Evolutionary conservation across 306 rosid genomes (phyloP).

Genomic region (Quercus wislizeni): DNA sequence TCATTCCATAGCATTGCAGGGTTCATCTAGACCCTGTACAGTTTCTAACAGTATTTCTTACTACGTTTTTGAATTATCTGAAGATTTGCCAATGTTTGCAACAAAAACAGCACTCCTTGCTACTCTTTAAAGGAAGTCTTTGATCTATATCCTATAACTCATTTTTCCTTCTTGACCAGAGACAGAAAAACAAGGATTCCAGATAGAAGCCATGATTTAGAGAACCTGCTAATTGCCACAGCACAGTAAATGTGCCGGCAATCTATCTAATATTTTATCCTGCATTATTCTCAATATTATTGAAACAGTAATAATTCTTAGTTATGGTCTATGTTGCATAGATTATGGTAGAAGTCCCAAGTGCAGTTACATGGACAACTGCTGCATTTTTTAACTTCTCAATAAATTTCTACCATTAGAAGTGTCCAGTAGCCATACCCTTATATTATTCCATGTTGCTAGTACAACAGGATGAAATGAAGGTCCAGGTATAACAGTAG

Average conservation of each 20-base stretch:
- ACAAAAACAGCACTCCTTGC: not conserved
- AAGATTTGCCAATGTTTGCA: not conserved
- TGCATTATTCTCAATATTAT: too few relatives aligned
- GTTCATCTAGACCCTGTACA: not conserved
- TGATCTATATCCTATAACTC: not conserved
- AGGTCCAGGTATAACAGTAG: not conserved
- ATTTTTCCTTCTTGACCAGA: not conserved
- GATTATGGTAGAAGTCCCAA: not conserved
- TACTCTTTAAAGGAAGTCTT: not conserved
- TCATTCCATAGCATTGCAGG: not conserved
- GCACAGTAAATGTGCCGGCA: too few relatives aligned
- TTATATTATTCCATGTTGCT: not conserved
- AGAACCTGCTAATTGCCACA: too few relatives aligned
- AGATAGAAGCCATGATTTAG: too few relatives aligned
- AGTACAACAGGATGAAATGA: not conserved
- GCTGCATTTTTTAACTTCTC: not conserved
- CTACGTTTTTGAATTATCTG: not conserved
- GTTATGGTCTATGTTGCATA: too few relatives aligned
- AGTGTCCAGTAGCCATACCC: not conserved
- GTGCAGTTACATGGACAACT: not conserved
- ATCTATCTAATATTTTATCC: too few relatives aligned
- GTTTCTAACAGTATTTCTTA: not conserved
- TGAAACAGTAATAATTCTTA: too few relatives aligned
- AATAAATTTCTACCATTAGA: not conserved
- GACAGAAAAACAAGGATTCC: too few relatives aligned